A percentile compares a stretch with the other conserved stretches of the same genome.
Evolutionary conservation across 306 rosid genomes (phyloP).

Genomic region (Quercus cerris): DNA sequence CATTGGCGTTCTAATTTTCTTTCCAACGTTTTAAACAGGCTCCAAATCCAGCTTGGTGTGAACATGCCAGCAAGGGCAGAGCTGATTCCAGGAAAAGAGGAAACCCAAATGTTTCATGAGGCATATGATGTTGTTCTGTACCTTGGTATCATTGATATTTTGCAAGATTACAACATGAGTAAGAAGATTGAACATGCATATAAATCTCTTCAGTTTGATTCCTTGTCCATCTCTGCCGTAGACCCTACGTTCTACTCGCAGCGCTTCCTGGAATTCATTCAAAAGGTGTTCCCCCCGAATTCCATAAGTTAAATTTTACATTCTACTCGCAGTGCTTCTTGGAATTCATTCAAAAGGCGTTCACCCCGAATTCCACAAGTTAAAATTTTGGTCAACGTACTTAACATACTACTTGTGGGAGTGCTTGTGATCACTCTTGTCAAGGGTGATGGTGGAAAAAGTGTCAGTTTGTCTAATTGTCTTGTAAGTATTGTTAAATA

Average conservation of each 20-base stretch:
- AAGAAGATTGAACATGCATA: constrained; percentile 93
- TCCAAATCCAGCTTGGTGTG: constrained; percentile 98
- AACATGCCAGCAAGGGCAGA: constrained; percentile 99
- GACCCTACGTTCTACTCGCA: constrained; percentile 90
- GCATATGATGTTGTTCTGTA: constrained; percentile 91
- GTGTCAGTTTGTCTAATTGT: neutral
- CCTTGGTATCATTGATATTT: constrained; percentile 89
- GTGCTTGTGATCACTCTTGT: neutral
- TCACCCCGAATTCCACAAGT: constrained; percentile 50
- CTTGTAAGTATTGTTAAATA: constrained; percentile 11
- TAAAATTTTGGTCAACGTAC: constrained; percentile 11
- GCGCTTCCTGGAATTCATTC: constrained; percentile 85
- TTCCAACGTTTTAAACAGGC: constrained; percentile 42
- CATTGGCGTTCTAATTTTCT: constrained; percentile 4
- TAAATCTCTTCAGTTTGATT: constrained; percentile 87
- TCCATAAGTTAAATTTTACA: constrained; percentile 54
- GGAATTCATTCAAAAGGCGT: constrained; percentile 75
- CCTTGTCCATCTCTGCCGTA: constrained; percentile 85
- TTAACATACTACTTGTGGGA: neutral
- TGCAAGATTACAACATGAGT: constrained; percentile 87
- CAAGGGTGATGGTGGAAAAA: neutral
- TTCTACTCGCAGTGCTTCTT: constrained; percentile 87
- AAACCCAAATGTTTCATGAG: constrained; percentile 57
- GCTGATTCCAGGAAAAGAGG: constrained; percentile 64
- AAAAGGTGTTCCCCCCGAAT: constrained; percentile 77